A percentile compares a stretch with the other conserved stretches of the same genome.
Evolutionary conservation across 495 filamentous ascomycete genomes (phyloP).

Genomic region (Neurospora tetrasperma): DNA sequence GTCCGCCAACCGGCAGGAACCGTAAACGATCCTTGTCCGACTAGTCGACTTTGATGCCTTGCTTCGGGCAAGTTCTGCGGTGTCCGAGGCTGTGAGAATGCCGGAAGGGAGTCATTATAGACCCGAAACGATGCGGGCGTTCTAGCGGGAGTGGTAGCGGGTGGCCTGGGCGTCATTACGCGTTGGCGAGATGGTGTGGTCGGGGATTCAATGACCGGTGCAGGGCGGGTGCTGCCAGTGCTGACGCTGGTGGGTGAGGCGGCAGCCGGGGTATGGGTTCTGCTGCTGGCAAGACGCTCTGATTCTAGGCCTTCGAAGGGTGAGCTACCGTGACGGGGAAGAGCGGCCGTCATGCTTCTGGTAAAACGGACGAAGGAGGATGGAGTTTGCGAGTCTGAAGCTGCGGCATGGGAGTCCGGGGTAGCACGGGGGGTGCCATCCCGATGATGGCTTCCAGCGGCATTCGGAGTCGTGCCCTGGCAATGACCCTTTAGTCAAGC

Average conservation of each 20-base stretch:
- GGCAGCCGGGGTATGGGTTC: not conserved
- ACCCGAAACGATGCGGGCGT: constrained; percentile 15
- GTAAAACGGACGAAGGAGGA: not conserved
- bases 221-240: not conserved
- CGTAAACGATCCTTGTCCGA: constrained; percentile 30
- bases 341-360: not conserved
- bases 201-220: not conserved
- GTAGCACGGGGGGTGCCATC: not conserved
- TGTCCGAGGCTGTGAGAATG: constrained; percentile 45
- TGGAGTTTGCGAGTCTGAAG: not conserved
- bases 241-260: not conserved
- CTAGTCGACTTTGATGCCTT: constrained; percentile 36
- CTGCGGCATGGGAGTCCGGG: not conserved
- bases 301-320: not conserved
- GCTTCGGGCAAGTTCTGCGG: constrained; percentile 43
- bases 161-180: not conserved
- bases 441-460: not conserved
- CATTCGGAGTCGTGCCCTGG: not conserved
- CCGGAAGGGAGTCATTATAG: constrained; percentile 43
- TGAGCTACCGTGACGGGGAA: not conserved
- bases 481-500: not conserved
- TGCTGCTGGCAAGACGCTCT: not conserved
- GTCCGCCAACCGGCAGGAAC: constrained; percentile 22
- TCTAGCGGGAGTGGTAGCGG: not conserved
- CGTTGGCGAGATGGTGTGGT: not conserved